Base-by-base conservation (phyloP, 805 yeast species). In the Dipodascopsis uninucleata region DNA sequence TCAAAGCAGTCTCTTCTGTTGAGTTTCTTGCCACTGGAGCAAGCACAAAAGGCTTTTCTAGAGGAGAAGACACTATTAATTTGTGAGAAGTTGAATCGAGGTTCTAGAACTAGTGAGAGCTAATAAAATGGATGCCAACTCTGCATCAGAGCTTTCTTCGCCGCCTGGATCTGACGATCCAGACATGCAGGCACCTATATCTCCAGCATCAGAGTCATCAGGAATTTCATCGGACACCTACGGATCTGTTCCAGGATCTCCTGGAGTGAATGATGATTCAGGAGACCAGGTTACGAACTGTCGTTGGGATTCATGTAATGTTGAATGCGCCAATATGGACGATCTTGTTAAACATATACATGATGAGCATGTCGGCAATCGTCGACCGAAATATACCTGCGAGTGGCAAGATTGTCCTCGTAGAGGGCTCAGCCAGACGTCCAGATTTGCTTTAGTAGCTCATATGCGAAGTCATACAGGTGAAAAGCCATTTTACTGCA, bases 381-480 rank as follows among this genome's bases (percentile, higher is more conserved):
- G 66, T 26, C 51, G 59, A 42, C 46, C 61, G 16, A 67, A 74
- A 39, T 75, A 77, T 52, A 59, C 71, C 5, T 82, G 88, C 53
- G 74, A 71, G 34, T 82, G 89, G 89, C 71, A 66, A 29, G 74
- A 70, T 7, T 82, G 89, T 58, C 62, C 73, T 10, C 53, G 78
- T 12, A 69, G 65, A 41, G 82, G 80, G 4, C 60, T 72, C 1
- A 67, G 67, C 22, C 80, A 75, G 57, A 77, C 77, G 12, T 72
- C 78, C 8, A 58, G 79, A 39, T 75, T 75, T 61, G 81, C 82
- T 1, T 67, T 83, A 25, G 68, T 79, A 0, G 70, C 82, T 0
- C 90, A 82, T 58, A 67, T 81, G 53, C 61, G 85, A 43, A 70
- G 77, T 1, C 90, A 83, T 60, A 77, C 83, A 0, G 80, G 82